Evolutionary conservation across 2,329 filamentous ascomycete species (phyloP).

Genomic region (Lomentospora prolificans): DNA sequence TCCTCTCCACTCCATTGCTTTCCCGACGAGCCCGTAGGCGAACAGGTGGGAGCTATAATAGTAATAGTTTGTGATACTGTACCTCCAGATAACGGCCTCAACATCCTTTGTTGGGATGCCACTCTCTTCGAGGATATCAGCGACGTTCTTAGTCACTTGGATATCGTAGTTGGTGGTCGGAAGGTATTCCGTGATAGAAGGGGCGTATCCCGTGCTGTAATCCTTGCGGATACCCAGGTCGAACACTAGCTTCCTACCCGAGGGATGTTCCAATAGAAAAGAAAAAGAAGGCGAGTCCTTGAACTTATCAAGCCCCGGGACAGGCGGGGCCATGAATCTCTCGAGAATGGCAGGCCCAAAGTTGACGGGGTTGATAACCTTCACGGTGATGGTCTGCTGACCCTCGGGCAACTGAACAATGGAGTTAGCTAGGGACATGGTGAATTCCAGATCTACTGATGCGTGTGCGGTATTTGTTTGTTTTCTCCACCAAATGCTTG

Average conservation of each 20-base stretch:
- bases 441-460: no score
- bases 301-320: constrained; percentile 24
- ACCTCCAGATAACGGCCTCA: constrained; percentile 12
- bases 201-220: constrained; percentile 17
- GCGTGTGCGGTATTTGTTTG: no score
- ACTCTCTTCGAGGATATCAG: constrained; percentile 15
- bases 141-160: constrained; percentile 16
- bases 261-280: constrained; percentile 19
- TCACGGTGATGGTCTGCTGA: constrained; percentile 16
- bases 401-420: constrained; percentile 13
- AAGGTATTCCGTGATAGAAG: constrained; percentile 16
- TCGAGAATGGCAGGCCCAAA: constrained; percentile 28
- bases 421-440: background rate
- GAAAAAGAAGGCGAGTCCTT: constrained; percentile 19
- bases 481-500: no score
- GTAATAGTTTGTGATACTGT: no score
- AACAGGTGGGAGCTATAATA: no score
- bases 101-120: constrained; percentile 8
- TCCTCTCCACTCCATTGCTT: no score
- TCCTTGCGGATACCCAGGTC: constrained; percentile 22
- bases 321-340: constrained; percentile 27
- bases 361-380: constrained; percentile 27
- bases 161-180: constrained; percentile 19
- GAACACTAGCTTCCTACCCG: constrained; percentile 19
- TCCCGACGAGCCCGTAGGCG: no score